Base-by-base conservation (phyloP, 441 rosid species). In the Brassica balearica region DNA sequence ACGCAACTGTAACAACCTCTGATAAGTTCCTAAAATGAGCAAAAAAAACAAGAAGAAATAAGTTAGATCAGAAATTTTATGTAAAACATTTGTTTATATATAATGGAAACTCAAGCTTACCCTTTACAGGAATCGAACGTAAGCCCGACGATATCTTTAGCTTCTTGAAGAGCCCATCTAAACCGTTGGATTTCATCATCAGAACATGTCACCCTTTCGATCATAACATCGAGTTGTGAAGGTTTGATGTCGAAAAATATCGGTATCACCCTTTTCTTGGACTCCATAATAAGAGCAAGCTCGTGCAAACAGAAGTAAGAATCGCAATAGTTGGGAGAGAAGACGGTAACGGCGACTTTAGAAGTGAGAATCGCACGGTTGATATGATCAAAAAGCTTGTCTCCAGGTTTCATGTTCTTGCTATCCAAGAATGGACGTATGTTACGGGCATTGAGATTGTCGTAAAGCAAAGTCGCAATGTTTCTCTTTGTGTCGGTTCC, bases 391-490 rank as follows among this genome's bases (percentile, higher is more conserved):
- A 82, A 85, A 61, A 92, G 76, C 79, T 90, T 90, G 65, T 92
- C 95, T 0, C 97, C 97, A 0, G 95, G 97, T 59, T 89, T 88
- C 95, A 90, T 89, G 63, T 82, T 92, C 84, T 86, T 90, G 82
- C 80, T 82, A 65, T 92, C 97, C 83, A 92, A 74, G 89, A 92
- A 90, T 1, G 95, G 90, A 8, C 82, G 81, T 5, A 89, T 67
- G 43, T 86, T 86, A 22, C 73, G 67, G 58, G 85, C 34, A 8
- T 70, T 74, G 14, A 92, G 89, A 12, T 85, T 80, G 73, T 92
- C 91, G 51, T 92, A 92, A 14, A 92, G 89, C 83, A 92, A 81
- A 17, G 87, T 82, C 3, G 82, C 91, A 0, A 90, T 80, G 22
- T 84, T 92, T 55, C 86, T 80, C 82, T 92, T 92, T 1, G 97